Percentiles rank a stretch among this genome's conserved stretches.
phyloP scores from a whole-genome alignment of 768 basidiomycete species.

The Fibroporia radiculosa region DNA sequence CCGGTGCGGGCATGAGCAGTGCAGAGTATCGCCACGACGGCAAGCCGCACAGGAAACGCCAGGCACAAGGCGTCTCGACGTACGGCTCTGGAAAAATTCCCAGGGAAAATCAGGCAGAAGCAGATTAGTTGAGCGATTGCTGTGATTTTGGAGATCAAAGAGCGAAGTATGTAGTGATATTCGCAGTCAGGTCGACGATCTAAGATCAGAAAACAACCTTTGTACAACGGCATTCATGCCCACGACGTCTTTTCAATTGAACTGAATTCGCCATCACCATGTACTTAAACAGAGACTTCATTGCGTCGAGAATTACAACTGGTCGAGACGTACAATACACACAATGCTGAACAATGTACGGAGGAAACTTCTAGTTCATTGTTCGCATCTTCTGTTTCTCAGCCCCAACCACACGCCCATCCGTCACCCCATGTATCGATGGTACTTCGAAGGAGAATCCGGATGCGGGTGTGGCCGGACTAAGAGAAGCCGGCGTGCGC shows the following conservation, averaged over 20 bases:
- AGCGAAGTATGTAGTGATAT: no score
- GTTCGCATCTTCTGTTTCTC: constrained; percentile 4
- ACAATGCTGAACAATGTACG: neutral
- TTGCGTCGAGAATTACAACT: no score
- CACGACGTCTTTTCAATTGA: no score
- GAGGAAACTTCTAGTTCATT: neutral
- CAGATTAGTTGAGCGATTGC: neutral
- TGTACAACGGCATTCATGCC: no score
- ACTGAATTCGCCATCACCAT: no score
- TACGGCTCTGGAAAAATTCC: constrained; percentile 17
- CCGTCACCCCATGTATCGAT: neutral
- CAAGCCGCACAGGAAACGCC: constrained; percentile 22
- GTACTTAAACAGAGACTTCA: no score
- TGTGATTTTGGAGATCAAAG: no score
- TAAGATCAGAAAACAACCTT: no score
- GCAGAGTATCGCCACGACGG: constrained; percentile 29
- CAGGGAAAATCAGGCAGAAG: constrained; percentile 3
- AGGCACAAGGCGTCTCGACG: constrained; percentile 16
- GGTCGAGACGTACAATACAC: neutral
- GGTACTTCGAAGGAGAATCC: constrained; percentile 20
- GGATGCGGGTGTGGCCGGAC: constrained; percentile 24
- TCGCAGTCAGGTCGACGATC: no score
- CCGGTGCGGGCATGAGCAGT: constrained; percentile 26
- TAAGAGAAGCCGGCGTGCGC: constrained; percentile 23
- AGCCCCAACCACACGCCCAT: neutral